Base-by-base conservation (phyloP, 1,139 yeast species). In the Starmera stellimalicola region DNA sequence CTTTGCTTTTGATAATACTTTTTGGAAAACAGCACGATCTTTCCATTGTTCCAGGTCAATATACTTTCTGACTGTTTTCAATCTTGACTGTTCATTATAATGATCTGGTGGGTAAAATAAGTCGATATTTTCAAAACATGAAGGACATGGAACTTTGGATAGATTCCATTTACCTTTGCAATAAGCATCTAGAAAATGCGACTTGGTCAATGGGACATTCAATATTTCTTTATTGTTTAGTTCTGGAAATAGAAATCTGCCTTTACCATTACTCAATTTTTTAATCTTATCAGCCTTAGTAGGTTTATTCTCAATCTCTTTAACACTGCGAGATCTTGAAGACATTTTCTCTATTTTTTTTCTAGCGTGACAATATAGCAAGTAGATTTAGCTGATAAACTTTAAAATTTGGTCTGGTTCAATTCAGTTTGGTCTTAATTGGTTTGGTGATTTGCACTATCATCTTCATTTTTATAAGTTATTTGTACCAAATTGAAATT, bases 171-270 rank as follows among this genome's bases (percentile, higher is more conserved):
- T 66, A 2, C 81, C 79, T 58, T 64, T 66, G 16, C 79, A 69
- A 45, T 79, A 79, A 4, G 67, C 65, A 39, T 77, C 85, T 16
- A 75, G 51, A 44, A 77, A 79, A 44, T 77, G 78, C 6, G 77
- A 65, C 51, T 64, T 71, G 0, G 83, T 73, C 37, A 73, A 43
- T 2, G 54, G 52, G 9, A 51, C 48, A 12, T 39, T 37, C 8
- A 11, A n/a, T 6, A 33, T 27, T 5, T 24, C 25, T 2, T 29
- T 27, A 2, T 31, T 18, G 9, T 11, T 28, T 9, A 30, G 31
- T 18, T 31, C 18, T 10, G 33, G 33, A n/a, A 35, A 14, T 9
- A 12, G 15, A 4, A 15, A 16, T 9, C 30, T 24, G 5, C 26
- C 27, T 2, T 28, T n/a, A 22, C 25, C 25, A 22, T n/a, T 22